Conservation (phyloP, 331 rosid genomes). For the Cucumis variabilis region DNA sequence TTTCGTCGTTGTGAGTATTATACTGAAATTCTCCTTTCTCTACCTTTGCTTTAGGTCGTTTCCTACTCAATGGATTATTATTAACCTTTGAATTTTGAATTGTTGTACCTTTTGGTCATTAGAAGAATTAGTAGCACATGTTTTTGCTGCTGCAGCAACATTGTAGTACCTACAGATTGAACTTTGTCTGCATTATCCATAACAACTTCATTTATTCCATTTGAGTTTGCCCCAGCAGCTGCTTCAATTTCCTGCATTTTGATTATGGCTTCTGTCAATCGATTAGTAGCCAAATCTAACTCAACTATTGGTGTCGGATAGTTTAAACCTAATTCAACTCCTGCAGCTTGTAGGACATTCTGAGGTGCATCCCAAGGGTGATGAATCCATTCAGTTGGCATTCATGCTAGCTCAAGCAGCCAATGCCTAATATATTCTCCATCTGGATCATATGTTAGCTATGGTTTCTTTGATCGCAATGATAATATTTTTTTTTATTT, state of each 20-base stretch:
- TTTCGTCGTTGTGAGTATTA: conserved; percentile 32
- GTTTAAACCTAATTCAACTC: conserved; percentile 86
- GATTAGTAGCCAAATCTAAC: conserved; percentile 75
- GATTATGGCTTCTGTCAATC: conserved; percentile 74
- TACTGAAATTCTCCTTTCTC: conserved; percentile 46
- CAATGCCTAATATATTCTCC: conserved; percentile 92
- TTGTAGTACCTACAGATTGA: conserved; percentile 55
- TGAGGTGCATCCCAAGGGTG: conserved; percentile 97
- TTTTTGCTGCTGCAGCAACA: conserved; percentile 50
- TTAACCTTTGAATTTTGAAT: conserved; percentile 46
- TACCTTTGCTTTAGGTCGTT: conserved; percentile 54
- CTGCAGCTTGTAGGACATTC: conserved; percentile 72
- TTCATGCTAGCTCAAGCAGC: conserved; percentile 88
- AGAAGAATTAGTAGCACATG: conserved; percentile 64
- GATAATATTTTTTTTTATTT: too few relatives aligned
- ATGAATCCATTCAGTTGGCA: conserved; percentile 99
- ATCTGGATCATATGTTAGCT: conserved; percentile 85
- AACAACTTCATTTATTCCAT: conserved; percentile 70
- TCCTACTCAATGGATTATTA: conserved; percentile 42
- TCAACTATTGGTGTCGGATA: conserved; percentile 82
- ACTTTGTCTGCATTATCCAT: conserved; percentile 60
- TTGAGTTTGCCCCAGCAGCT: conserved; percentile 53
- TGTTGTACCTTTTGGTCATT: conserved; percentile 92
- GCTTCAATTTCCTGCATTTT: conserved; percentile 90
- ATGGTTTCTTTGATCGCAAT: too few relatives aligned